Evolutionary conservation across 345 rosid genomes (phyloP), one percentile per base, ranked within the genome.

Genomic region (Salix arbutifolia): DNA sequence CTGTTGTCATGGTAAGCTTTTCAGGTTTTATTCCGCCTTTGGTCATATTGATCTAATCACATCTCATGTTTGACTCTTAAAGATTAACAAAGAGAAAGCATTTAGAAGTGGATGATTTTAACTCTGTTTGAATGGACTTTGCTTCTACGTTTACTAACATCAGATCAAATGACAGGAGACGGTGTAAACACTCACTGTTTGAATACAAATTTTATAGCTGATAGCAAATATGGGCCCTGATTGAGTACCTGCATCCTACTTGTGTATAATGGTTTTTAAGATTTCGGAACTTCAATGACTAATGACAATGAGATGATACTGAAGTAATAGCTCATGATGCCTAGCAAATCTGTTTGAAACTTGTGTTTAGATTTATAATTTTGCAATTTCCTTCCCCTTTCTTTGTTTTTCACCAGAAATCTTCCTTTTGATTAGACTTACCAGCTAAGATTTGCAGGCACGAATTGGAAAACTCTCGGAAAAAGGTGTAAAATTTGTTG

Each of bases 1-100:
- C 91, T 82, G 90, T 94, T 70, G 21, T 89, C 73, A 85, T 90
- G 98, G 98, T 94, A 87, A 83, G 88, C 35, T 77, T 73, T 81
- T 73, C 44, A 69, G 61, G 33, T 48, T 67, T 38, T 21, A 26
- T 35, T 68, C 28, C 52, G n/a, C 79, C 25, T 35, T 6, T 21
- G 23, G 28, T 73, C 16, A 31, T 28, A 62, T 61, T 46, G 38
- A 61, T 58, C 8, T 56, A 21, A 30, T 31, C 23, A 11, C 12
- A 17, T 61, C 35, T 12, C 74, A 28, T n/a, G 9, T 30, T 2
- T 48, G 16, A 69, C 31, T 30, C 16, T 31, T 64, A 31, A 14
- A 26, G 16, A 7, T 61, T 14, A 23, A 28, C n/a, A 38, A 21
- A 33, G 70, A 17, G 23, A 67, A 28, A 33, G 60, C 17, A 8